These are phyloP conservation scores for Trypanosoma avium DNA, from an alignment of 208 protist genomes.

Conservation along the genomic window DNA sequence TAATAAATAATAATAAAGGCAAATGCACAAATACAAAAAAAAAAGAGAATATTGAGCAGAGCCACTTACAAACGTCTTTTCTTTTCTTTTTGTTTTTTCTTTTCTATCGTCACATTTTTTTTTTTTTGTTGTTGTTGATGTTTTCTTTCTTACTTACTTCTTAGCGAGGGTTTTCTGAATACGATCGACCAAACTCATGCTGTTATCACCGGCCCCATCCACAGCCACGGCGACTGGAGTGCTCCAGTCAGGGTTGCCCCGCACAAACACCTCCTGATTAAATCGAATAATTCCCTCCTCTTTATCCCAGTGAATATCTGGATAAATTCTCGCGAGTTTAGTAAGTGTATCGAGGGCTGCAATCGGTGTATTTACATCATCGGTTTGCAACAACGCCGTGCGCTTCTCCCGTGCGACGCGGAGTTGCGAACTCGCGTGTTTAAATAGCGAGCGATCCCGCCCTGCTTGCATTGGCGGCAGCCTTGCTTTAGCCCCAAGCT, in stretches of 20 bases:
- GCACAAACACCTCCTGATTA: conserved; percentile 68
- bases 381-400: conserved; percentile 35
- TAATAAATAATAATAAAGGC: background rate
- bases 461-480: conserved; percentile 85
- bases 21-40: background rate
- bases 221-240: conserved; percentile 54
- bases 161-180: conserved; percentile 64
- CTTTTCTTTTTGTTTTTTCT: no score
- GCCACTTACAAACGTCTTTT: no score
- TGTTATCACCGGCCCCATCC: conserved; percentile 50
- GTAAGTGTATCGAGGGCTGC: conserved; percentile 66
- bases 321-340: conserved; percentile 70
- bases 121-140: no score
- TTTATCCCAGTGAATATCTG: conserved; percentile 75
- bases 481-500: conserved; percentile 51
- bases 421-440: conserved; percentile 69
- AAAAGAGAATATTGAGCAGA: no score
- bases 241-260: conserved; percentile 71
- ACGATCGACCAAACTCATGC: conserved; percentile 53
- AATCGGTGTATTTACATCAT: conserved; percentile 62
- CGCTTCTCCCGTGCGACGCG: conserved; percentile 54
- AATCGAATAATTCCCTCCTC: conserved; percentile 73
- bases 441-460: conserved; percentile 82
- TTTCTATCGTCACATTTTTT: no score
- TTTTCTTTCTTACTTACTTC: conserved; percentile 40